Conservation (phyloP, 2,329 filamentous ascomycete species). For the Microascus cirrosus region DNA sequence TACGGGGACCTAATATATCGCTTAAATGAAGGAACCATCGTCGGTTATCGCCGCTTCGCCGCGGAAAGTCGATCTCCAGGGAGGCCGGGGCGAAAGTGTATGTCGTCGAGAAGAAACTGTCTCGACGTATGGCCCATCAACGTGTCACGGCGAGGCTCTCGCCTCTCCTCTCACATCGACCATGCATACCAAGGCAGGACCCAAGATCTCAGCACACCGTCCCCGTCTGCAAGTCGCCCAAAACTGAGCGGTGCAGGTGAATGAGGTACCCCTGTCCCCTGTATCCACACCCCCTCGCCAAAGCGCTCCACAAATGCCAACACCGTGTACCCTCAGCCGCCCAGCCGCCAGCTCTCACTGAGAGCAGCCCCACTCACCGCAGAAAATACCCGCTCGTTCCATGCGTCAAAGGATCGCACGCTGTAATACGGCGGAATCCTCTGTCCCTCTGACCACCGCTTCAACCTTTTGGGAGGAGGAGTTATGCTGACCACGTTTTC, state of each 20-base stretch:
- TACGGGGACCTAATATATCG: background rate
- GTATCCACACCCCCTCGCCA: too few relatives aligned
- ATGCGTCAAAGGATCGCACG: background rate
- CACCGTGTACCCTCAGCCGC: background rate
- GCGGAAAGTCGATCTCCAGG: background rate
- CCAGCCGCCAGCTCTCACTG: background rate
- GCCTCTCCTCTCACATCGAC: background rate
- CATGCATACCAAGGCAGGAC: background rate
- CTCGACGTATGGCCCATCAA: background rate
- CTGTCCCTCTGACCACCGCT: background rate
- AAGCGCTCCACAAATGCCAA: background rate
- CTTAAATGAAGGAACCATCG: background rate
- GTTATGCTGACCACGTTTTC: background rate
- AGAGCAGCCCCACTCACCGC: background rate
- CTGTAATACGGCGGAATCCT: background rate
- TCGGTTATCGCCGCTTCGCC: background rate
- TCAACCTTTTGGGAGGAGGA: background rate
- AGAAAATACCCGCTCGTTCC: background rate
- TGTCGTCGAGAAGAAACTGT: background rate
- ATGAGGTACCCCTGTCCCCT: too few relatives aligned
- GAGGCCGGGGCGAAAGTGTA: background rate
- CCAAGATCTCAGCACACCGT: background rate
- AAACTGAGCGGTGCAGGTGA: background rate
- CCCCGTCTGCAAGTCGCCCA: background rate
- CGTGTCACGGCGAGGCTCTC: background rate